A percentile compares a stretch with the other conserved stretches of the same genome.
Conservation (phyloP, 192 early-diverging fungal genomes). For the Obelidium mucronatum region DNA sequence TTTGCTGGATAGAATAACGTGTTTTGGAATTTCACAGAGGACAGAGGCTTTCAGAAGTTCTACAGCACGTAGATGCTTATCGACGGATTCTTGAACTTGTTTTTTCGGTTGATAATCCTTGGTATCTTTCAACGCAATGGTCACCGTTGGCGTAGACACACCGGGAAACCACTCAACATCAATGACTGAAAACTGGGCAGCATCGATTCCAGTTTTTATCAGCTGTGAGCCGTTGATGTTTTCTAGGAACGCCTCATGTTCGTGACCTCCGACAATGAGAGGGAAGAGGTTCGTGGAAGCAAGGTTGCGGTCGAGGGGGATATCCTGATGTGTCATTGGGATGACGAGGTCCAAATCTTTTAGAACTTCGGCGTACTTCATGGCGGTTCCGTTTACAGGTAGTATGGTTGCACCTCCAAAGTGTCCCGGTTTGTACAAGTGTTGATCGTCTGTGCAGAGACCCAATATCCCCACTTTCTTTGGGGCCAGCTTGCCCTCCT, state of each 20-base stretch:
- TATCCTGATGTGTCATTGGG: conserved; percentile 28
- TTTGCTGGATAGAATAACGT: neutral
- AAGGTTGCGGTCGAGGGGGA: conserved; percentile 8
- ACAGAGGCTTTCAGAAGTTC: neutral
- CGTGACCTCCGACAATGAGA: conserved; percentile 28
- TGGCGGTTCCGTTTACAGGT: conserved; percentile 23
- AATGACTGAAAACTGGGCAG: neutral
- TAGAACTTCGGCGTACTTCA: neutral
- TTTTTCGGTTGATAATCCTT: neutral
- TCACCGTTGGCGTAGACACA: neutral
- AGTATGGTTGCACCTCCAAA: conserved; percentile 20
- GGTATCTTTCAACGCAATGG: conserved; percentile 4
- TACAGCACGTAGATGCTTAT: conserved; percentile 12
- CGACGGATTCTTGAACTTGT: neutral
- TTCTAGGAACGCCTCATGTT: conserved; percentile 27
- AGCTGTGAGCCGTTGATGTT: neutral
- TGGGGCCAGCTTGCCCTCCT: neutral
- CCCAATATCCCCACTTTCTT: conserved; percentile 18
- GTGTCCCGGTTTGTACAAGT: conserved; percentile 25
- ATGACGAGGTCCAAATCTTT: conserved; percentile 4
- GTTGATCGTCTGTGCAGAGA: conserved; percentile 19
- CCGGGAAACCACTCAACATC: conserved; percentile 4
- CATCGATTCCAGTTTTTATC: conserved; percentile 23
- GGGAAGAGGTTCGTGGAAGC: conserved; percentile 13
- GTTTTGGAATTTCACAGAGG: conserved; percentile 5